phyloP scores from a whole-genome alignment of 1,139 yeast genomes.

The Kurtzmaniella quercitrusa region DNA sequence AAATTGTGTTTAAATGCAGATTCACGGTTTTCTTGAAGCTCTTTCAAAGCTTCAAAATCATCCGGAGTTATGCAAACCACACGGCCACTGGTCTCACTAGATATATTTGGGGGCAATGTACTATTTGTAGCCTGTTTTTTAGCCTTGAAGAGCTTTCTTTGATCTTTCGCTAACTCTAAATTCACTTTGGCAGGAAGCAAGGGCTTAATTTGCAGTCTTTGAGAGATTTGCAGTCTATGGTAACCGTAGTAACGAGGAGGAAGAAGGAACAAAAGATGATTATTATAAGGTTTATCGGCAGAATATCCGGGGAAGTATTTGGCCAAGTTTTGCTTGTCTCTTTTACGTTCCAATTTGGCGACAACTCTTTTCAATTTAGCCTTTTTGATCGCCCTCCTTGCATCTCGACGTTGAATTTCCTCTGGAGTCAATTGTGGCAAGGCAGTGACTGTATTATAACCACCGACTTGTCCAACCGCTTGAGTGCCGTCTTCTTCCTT shows the following conservation, averaged over 20 bases:
- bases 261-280: constrained; percentile 66
- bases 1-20: constrained; percentile 13
- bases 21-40: constrained; percentile 20
- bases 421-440: constrained; percentile 9
- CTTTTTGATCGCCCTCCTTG: constrained; percentile 17
- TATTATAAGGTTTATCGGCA: constrained; percentile 52
- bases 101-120: constrained; percentile 2
- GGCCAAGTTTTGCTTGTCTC: constrained; percentile 33
- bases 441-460: neutral
- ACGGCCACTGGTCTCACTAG: constrained; percentile 8
- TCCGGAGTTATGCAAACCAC: constrained; percentile 24
- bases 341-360: constrained; percentile 29
- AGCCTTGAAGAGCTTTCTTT: constrained; percentile 39
- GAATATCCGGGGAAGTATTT: constrained; percentile 64
- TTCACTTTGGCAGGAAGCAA: constrained; percentile 55
- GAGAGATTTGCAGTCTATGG: constrained; percentile 48
- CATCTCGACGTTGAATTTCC: constrained; percentile 20
- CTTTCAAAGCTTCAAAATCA: constrained; percentile 31
- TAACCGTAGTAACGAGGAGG: constrained; percentile 51
- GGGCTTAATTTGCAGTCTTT: constrained; percentile 42
- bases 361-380: constrained; percentile 26
- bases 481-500: constrained; percentile 1
- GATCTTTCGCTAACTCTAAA: constrained; percentile 48
- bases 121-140: constrained; percentile 11
- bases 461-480: constrained; percentile 3